Evolutionary conservation across 1,284 basidiomycete species (phyloP), one percentile per base, ranked within the genome.

Genomic region (Sphagnurus paluster): DNA sequence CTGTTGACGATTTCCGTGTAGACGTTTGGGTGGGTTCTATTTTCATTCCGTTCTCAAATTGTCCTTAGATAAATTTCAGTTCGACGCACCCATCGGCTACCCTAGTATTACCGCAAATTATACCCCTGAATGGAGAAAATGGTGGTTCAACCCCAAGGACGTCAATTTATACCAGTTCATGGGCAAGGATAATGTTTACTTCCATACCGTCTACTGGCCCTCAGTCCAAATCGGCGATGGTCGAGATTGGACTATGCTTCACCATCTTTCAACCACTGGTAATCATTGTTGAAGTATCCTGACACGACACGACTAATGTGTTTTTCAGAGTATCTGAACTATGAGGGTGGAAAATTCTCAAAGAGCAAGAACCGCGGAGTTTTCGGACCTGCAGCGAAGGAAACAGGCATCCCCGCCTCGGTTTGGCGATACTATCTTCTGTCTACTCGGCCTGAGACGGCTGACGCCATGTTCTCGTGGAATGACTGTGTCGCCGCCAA

Each of bases 361-460:
- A 99, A 99, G 73, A 95, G 93, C 59, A 84, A 92, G 57, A 94
- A 94, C 57, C 87, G 98, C 48, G 97, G 97, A 49, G 97, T 99
- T 1, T 99, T 99, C 56, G 97, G 97, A 26, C 93, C 95, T 56
- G 88, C 89, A 30, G 97, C 97, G 0, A 90, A 83, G 58, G 91
- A 97, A 53, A 97, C 95, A 7, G 93, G 93, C 5, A 87, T 98
- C 34, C 90, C 95, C 24, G 72, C 93, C 0, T 93, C 92, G 1
- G 96, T 99, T 2, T 99, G 96, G 97, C 79, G 97, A 53, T 99
- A 98, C 70, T 99, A 98, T 69, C 76, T 99, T 14, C 75, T 99
- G 21, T 90, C 93, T 10, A 90, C 93, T 35, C 78, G 97, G 44
- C 97, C 97, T 10, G 97, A 99, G 69, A 93, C 86, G 7, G 87